Base-by-base conservation (phyloP, 306 rosid genomes). In the Glycine tomentella region DNA sequence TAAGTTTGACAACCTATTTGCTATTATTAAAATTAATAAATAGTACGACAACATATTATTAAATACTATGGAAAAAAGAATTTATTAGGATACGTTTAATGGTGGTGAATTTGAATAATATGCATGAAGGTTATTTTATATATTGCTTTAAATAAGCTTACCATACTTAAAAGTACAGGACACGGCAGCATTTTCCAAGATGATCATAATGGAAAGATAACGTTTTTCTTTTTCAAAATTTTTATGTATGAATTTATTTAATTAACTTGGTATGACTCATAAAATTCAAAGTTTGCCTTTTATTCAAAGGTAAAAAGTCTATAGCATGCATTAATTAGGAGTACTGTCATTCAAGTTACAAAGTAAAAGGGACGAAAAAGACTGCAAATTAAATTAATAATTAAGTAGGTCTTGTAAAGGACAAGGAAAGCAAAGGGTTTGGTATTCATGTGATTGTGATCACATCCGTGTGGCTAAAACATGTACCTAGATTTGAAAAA, bases 221-320 rank as follows among this genome's bases (percentile, higher is more conserved):
- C 2, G 9, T 9, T 52, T 53, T 38, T 11, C 13, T 53, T 74
- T 52, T 16, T 15, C 6, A 20, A 44, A 12, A 3, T 31, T 61
- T 25, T 34, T 11, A n/a, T 14, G 11, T 42, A 72, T 36, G 80
- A 72, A 76, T 65, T 73, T 17, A 11, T 53, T 46, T 66, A 57
- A 48, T 55, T 55, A 64, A 51, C 3, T 44, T n/a, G 2, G 3
- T 31, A 57, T 25, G 61, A 36, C 57, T 57, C 66, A 44, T 70
- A 14, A n/a, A 72, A 65, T 79, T 79, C 83, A 83, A 78, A 49
- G 34, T 38, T n/a, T 57, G 67, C 31, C 44, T 61, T 56, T 73
- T 78, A 8, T 71, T 61, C 75, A 4, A 71, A 53, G 17, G 36
- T 46, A 49, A 49, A 79, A 79, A 79, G 87, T 84, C 84, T 57